Percentiles rank a stretch among this genome's conserved stretches.
Conservation (phyloP, 23 red algal genomes). For the Chondrus crispus region DNA sequence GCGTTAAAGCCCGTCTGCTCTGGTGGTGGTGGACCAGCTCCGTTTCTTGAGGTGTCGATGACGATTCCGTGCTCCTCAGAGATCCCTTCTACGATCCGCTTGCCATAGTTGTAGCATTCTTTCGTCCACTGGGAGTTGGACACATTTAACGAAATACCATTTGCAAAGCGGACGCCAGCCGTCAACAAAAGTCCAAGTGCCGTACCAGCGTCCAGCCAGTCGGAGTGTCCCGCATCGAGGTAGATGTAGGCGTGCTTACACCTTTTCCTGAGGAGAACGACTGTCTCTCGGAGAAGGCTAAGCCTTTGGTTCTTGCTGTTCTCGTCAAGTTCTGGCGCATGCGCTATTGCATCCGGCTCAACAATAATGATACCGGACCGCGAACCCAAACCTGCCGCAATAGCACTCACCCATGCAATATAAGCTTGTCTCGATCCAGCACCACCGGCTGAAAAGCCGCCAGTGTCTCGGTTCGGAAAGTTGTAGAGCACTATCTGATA, state of each 20-base stretch:
- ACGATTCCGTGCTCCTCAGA: slow-evolving; percentile 32
- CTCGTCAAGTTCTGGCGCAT: neutral
- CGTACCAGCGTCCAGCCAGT: neutral
- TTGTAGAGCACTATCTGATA: slow-evolving; percentile 53
- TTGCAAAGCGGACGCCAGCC: slow-evolving; percentile 12
- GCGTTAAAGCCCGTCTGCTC: slow-evolving; percentile 6
- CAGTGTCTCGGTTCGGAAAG: slow-evolving; percentile 45
- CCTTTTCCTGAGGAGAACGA: neutral
- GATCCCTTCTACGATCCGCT: slow-evolving; percentile 19
- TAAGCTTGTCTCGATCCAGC: slow-evolving; percentile 11
- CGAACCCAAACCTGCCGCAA: slow-evolving; percentile 22
- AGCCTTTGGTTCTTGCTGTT: neutral
- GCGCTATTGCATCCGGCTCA: slow-evolving; percentile 53
- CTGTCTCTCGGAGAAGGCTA: slow-evolving; percentile 16
- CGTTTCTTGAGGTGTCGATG: slow-evolving; percentile 57
- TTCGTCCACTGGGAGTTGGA: slow-evolving; percentile 27
- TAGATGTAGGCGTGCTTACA: slow-evolving; percentile 41
- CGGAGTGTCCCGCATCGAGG: slow-evolving; percentile 34
- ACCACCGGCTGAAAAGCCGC: slow-evolving; percentile 49
- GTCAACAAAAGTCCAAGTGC: slow-evolving; percentile 5
- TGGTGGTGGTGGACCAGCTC: slow-evolving; percentile 32
- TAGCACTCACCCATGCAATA: slow-evolving; percentile 20
- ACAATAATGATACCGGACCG: slow-evolving; percentile 23
- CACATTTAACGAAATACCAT: slow-evolving; percentile 48
- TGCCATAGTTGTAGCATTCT: slow-evolving; percentile 32